A percentile compares a stretch with the other conserved stretches of the same genome.
phyloP scores from a whole-genome alignment of 306 rosid genomes.

The Sechiopsis laciniata region DNA sequence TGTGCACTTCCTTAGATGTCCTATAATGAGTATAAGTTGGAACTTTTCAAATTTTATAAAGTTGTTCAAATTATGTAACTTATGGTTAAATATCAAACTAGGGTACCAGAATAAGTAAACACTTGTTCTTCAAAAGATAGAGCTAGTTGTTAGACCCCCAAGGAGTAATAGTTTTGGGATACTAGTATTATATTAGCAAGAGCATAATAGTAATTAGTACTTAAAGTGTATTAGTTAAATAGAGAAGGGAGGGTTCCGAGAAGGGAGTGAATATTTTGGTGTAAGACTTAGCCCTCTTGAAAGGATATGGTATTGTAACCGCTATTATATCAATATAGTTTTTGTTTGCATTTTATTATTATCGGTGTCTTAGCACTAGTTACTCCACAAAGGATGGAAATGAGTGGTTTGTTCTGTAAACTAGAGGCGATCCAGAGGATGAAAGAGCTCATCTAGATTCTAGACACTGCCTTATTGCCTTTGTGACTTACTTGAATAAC shows the following conservation, averaged over 20 bases:
- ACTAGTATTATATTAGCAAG: no score
- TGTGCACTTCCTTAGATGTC: neutral
- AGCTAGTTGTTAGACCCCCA: neutral
- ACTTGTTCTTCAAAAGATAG: neutral
- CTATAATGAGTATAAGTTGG: neutral
- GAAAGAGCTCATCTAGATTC: neutral
- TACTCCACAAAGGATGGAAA: neutral
- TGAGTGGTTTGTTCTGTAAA: neutral
- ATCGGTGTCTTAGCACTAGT: no score
- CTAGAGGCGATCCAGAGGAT: neutral
- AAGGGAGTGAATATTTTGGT: no score
- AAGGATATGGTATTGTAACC: no score
- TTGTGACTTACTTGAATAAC: constrained; percentile 48
- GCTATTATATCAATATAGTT: no score
- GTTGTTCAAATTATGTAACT: neutral
- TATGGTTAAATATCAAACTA: neutral
- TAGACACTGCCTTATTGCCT: neutral
- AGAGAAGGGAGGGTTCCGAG: no score
- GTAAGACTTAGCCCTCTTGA: no score
- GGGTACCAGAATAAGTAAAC: neutral
- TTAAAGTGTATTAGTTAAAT: no score
- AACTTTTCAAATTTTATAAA: neutral
- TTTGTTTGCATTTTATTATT: no score
- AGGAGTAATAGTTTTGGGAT: no score
- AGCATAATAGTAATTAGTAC: no score